Conservation (phyloP, 1,284 basidiomycete genomes). For the Sporisorium iseilematis-ciliati region DNA sequence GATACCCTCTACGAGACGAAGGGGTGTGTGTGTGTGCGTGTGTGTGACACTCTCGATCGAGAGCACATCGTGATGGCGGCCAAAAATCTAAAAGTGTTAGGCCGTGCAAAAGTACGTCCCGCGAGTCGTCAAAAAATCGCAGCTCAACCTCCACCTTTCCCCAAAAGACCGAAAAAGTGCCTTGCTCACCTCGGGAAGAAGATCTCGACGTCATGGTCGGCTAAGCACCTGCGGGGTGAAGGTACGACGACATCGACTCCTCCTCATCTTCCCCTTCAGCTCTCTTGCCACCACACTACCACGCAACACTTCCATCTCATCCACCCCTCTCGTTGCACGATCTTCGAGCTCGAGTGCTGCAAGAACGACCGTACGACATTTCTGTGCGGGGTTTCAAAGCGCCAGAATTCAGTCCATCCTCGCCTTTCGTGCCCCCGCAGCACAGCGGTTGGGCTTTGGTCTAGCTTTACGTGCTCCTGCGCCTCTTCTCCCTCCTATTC, state of each 20-base stretch:
- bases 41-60: too few relatives aligned
- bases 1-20: constrained; percentile 1
- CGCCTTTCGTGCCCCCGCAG: constrained; percentile 10
- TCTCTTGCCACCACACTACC: background rate
- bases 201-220: constrained; percentile 24
- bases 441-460: constrained; percentile 14
- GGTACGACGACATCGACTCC: too few relatives aligned
- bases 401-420: constrained; percentile 28
- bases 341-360: too few relatives aligned
- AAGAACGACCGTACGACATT: background rate
- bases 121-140: background rate
- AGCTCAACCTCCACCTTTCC: background rate
- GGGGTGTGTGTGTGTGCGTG: background rate
- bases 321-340: background rate
- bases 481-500: background rate
- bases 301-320: background rate
- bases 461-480: background rate
- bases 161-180: constrained; percentile 3
- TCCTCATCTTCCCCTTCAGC: background rate
- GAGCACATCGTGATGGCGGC: background rate
- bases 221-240: constrained; percentile 2
- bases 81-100: too few relatives aligned
- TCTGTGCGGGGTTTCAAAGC: too few relatives aligned
- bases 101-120: background rate
- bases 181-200: background rate